Base-by-base conservation (phyloP, 768 basidiomycete genomes). In the Lactarius hatsudake region DNA sequence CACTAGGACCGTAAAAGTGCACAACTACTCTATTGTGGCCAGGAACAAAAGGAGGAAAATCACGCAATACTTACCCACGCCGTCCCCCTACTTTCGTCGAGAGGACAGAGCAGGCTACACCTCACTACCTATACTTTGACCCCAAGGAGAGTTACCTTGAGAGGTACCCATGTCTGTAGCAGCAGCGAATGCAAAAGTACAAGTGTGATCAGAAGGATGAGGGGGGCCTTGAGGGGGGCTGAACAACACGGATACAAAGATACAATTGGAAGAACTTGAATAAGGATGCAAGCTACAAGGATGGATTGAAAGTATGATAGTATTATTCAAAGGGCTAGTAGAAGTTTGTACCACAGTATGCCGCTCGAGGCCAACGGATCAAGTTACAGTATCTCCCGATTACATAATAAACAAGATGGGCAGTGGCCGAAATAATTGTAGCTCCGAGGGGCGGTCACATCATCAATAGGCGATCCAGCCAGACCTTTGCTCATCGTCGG, bases 401-500 rank as follows among this genome's bases (percentile, higher is more conserved):
- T 67, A 67, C 66, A 59, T 67, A 63, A 67, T 63, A 34, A 4
- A 15, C 9, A 1, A 12, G 23, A 10, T 5, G 5, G 61, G 65
- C 9, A 40, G 61, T n/a, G 38, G 61, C 36, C 66, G 62, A 63
- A 56, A 64, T 63, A 67, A 59, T 67, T 67, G 66, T 64, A 67
- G 66, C 66, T 67, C 66, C 62, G 66, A 67, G 66, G 58, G 62
- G 66, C 66, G 32, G 23, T 36, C n/a, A n/a, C n/a, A n/a, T n/a
- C 66, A 67, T 28, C 56, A 38, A 38, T 28, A 48, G 56, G 34
- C n/a, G 26, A 62, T 26, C 45, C 51, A 38, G 26, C 18, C 28
- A 61, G 18, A 5, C 34, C 13, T 34, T 60, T 45, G 62, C 51
- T 63, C 58, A 7, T 63, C 66, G 58, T 64, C 34, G 51, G 56